Percentiles rank a stretch among this genome's conserved stretches.
Evolutionary conservation across 768 basidiomycete genomes (phyloP).

Genomic region (Neoboletus brunneissimus): DNA sequence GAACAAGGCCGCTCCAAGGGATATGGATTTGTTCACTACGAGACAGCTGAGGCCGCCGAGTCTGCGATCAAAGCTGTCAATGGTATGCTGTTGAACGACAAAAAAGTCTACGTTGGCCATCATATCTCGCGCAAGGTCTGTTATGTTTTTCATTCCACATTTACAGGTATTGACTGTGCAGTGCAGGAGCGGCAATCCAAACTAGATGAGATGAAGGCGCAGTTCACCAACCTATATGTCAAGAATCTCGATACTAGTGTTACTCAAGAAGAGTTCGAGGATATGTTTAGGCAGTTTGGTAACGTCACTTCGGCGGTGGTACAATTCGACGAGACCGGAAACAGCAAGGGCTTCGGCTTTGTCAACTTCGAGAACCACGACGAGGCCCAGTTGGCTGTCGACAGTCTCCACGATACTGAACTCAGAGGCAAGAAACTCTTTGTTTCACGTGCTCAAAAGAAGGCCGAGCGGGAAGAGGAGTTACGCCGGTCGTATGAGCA

Average conservation of each 20-base stretch:
- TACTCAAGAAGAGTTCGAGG: constrained; percentile 81
- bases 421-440: constrained; percentile 86
- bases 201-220: constrained; percentile 94
- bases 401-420: constrained; percentile 83
- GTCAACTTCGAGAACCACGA: constrained; percentile 96
- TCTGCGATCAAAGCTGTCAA: constrained; percentile 98
- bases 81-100: constrained; percentile 99
- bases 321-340: constrained; percentile 81
- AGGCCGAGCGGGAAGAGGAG: constrained; percentile 97
- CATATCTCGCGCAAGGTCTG: constrained; percentile 94
- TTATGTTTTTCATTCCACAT: not conserved
- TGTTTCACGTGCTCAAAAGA: constrained; percentile 97
- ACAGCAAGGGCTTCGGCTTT: constrained; percentile 96
- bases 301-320: constrained; percentile 86
- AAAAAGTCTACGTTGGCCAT: constrained; percentile 97
- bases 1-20: constrained; percentile 95
- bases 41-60: constrained; percentile 94
- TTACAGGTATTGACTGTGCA: not conserved
- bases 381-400: constrained; percentile 87
- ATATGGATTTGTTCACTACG: constrained; percentile 99
- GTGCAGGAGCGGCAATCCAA: constrained; percentile 92
- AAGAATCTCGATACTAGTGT: constrained; percentile 92
- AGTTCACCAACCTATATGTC: constrained; percentile 98
- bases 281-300: constrained; percentile 76
- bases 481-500: constrained; percentile 90